Conservation (phyloP, 106 monocot species). For the Allium fistulosum region DNA sequence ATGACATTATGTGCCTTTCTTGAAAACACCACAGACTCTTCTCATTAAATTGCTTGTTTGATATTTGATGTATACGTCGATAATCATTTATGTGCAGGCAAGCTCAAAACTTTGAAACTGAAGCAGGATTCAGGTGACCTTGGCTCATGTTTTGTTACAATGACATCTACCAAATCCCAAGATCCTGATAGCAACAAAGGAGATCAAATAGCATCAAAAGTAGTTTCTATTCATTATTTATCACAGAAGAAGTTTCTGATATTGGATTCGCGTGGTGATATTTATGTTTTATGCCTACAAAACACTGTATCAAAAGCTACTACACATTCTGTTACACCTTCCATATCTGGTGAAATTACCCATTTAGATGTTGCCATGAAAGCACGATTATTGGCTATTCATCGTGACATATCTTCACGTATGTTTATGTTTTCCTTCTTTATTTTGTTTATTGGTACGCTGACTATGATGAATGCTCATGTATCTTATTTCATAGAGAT, state of each 20-base stretch:
- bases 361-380: conserved; percentile 49
- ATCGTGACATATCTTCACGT: conserved; percentile 55
- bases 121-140: conserved; percentile 52
- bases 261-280: conserved; percentile 69
- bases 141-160: conserved; percentile 37
- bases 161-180: conserved; percentile 7
- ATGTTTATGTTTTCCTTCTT: conserved; percentile 15
- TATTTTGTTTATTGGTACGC: not conserved
- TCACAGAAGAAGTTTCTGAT: conserved; percentile 64
- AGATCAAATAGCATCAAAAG: conserved; percentile 31
- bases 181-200: conserved; percentile 11
- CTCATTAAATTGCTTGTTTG: too few species aligned
- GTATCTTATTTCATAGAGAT: conserved; percentile 26
- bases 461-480: conserved; percentile 4
- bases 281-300: conserved; percentile 51
- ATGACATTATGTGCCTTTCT: too few species aligned
- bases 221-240: conserved; percentile 51
- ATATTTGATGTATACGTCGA: not conserved
- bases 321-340: conserved; percentile 4
- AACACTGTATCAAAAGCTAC: conserved; percentile 19
- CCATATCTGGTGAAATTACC: conserved; percentile 16
- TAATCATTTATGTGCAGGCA: conserved; percentile 40
- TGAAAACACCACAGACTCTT: too few species aligned
- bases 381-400: conserved; percentile 60
- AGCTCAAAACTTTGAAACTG: conserved; percentile 51